Percentiles rank a stretch among this genome's conserved stretches.
Conservation (phyloP, 2,329 filamentous ascomycete species). For the Fusarium nelsonii region DNA sequence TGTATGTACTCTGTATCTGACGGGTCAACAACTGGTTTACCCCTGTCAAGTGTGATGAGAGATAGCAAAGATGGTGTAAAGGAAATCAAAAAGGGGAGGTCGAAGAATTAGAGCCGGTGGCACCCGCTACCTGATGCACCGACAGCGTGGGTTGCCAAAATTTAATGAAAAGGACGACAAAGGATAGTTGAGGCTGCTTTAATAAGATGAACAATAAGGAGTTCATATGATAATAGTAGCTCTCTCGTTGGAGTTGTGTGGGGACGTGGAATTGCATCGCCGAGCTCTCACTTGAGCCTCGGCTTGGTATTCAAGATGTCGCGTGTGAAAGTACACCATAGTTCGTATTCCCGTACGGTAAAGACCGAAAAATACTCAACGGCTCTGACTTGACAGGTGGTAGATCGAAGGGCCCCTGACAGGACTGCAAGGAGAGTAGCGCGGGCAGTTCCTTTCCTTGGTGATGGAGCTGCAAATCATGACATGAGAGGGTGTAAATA, state of each 20-base stretch:
- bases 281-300: slow-evolving; percentile 34
- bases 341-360: slow-evolving; percentile 11
- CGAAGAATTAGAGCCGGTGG: slow-evolving; percentile 23
- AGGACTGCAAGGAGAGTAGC: slow-evolving; percentile 15
- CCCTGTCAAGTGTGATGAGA: slow-evolving; percentile 37
- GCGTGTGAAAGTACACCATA: slow-evolving; percentile 33
- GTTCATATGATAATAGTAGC: slow-evolving; percentile 7
- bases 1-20: slow-evolving; percentile 29
- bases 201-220: slow-evolving; percentile 21
- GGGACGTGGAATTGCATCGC: slow-evolving; percentile 25
- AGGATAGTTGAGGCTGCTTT: slow-evolving; percentile 17
- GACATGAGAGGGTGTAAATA: slow-evolving; percentile 26
- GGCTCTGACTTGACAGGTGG: slow-evolving; percentile 32
- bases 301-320: slow-evolving; percentile 28
- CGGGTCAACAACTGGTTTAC: slow-evolving; percentile 35
- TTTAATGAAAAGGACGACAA: slow-evolving; percentile 14
- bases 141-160: slow-evolving; percentile 21
- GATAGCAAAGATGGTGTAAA: slow-evolving; percentile 42
- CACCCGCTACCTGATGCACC: slow-evolving; percentile 39
- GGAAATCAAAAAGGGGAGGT: slow-evolving; percentile 24
- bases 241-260: slow-evolving; percentile 8
- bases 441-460: slow-evolving; percentile 13
- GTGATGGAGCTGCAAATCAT: slow-evolving; percentile 40
- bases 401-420: slow-evolving; percentile 39
- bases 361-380: slow-evolving; percentile 7